Evolutionary conservation across 2,329 filamentous ascomycete species (phyloP), one percentile per base, ranked within the genome.

Genomic region (Hypoxylon sp.): DNA sequence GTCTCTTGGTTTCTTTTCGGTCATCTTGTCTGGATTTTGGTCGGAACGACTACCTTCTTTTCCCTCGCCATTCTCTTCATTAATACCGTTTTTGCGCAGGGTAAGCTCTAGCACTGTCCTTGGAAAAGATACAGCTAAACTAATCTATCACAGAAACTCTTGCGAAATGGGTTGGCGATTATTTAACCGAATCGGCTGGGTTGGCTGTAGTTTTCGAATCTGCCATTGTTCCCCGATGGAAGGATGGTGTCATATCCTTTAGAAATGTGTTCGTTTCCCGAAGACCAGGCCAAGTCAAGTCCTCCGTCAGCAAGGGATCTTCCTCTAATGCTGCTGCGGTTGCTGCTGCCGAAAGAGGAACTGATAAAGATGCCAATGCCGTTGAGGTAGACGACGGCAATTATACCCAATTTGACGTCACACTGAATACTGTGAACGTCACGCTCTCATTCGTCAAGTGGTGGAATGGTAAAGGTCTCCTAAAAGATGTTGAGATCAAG

Each of bases 401-500:
- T 77, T 99, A 98, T 79, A 98, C 94, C 0, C 96, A 99, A 74
- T 99, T 98, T 74, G 96, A 99, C 76, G 85, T 99, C 14, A 97
- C 94, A 0, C 93, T 99, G 66, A 93, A 96, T 70, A 97, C 93
- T 0, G 93, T 99, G 69, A 97, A 99, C 76, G 95, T 99, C 46
- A 98, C 95, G 0, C 80, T 99, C 26, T 99, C 96, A 0, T 98
- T 99, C 74, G 87, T 94, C n/a, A 98, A 98, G 78, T 99, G 96
- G 96, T 97, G 97, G 89, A 98, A 97, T 74, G 95, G 96, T 22
- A 98, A 95, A 79, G 96, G 96, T 0, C 86, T 97, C 5, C 84
- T 99, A 8, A 91, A 93, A 74, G 93, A 98, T 77, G 96, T 99
- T 46, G 94, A 98, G 77, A 91, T 99, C 58, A 96, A 94, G 77